Percentiles rank a stretch among this genome's conserved stretches.
Evolutionary conservation across 2,329 filamentous ascomycete species (phyloP).

Genomic region (Alternaria consortialis): DNA sequence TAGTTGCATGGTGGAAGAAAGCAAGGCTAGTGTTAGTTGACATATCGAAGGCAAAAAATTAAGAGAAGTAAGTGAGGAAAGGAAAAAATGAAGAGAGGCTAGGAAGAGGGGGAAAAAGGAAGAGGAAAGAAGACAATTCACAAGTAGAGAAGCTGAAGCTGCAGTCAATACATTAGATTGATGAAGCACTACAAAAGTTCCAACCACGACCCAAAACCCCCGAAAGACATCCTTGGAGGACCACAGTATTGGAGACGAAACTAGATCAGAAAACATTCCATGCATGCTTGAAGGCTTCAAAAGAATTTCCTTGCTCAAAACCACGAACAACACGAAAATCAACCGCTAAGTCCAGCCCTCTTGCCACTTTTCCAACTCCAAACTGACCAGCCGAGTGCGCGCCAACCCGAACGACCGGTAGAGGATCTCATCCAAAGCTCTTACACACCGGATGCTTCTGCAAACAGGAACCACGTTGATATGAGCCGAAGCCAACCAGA

Average conservation of each 20-base stretch:
- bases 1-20: no score
- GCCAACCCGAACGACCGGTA: conserved; percentile 1
- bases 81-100: not conserved
- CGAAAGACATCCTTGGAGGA: not conserved
- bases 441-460: conserved; percentile 3
- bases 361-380: not conserved
- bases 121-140: not conserved
- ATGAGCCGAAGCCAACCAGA: conserved; percentile 6
- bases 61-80: not conserved
- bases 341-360: not conserved
- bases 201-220: not conserved
- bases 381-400: conserved; percentile 1
- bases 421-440: conserved; percentile 9
- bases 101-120: not conserved
- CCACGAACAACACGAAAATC: not conserved
- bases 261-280: not conserved
- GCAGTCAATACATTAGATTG: not conserved
- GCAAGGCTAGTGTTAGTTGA: no score
- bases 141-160: not conserved
- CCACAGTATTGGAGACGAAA: not conserved
- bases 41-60: not conserved
- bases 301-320: not conserved
- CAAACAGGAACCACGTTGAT: conserved; percentile 9
- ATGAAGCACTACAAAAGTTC: not conserved
- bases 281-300: not conserved